Conservation (phyloP, 2,329 filamentous ascomycete species). For the Colletotrichum echinochloae region DNA sequence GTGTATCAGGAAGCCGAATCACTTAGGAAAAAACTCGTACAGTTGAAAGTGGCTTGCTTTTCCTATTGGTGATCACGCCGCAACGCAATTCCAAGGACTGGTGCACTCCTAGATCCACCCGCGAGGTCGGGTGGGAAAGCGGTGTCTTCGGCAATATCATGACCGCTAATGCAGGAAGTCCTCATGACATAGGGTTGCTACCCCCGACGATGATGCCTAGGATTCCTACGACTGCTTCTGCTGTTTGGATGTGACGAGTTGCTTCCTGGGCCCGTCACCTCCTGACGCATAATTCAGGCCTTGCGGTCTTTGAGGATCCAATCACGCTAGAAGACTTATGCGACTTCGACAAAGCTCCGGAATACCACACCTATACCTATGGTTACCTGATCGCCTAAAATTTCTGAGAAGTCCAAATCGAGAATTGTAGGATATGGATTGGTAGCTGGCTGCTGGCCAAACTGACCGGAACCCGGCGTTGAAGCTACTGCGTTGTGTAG, state of each 20-base stretch:
- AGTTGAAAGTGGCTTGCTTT: too few species aligned
- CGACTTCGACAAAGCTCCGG: constrained; percentile 51
- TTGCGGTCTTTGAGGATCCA: constrained; percentile 49
- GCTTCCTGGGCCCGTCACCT: constrained; percentile 42
- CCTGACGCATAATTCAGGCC: constrained; percentile 50
- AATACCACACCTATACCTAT: constrained; percentile 55
- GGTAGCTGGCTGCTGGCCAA: neutral
- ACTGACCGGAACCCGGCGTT: neutral
- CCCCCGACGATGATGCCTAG: neutral
- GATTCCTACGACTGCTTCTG: too few species aligned
- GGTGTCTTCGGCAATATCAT: too few species aligned
- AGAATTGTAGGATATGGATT: neutral
- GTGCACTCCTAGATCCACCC: too few species aligned
- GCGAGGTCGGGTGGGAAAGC: too few species aligned
- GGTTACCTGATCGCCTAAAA: constrained; percentile 58
- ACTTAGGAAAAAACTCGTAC: too few species aligned
- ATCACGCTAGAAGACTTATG: constrained; percentile 50
- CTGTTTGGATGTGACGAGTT: neutral
- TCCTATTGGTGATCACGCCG: too few species aligned
- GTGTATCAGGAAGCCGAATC: too few species aligned
- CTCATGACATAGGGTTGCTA: neutral
- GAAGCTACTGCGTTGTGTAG: too few species aligned
- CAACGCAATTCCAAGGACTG: too few species aligned
- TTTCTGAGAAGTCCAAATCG: neutral
- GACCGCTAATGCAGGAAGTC: too few species aligned